Evolutionary conservation across 306 rosid genomes (phyloP), one percentile per base, ranked within the genome.

Genomic region (Medicago arabica): DNA sequence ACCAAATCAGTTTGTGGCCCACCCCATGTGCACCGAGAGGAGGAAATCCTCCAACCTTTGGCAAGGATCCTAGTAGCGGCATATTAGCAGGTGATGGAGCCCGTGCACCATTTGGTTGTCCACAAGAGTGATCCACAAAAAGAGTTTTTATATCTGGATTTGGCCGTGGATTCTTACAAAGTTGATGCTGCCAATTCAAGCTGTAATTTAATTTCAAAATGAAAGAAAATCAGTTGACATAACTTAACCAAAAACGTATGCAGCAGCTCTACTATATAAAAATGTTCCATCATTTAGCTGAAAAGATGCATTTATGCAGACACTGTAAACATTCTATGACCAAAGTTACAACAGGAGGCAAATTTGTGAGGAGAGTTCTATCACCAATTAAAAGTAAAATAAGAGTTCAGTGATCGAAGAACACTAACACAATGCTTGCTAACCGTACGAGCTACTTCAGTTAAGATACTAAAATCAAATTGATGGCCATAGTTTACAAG

Each of bases 141-240:
- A 93, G 97, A 59, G 98, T 93, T 88, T 93, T 93, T 66, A 93
- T 93, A 87, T 91, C 98, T 63, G 98, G 98, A 91, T 93, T 93
- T 11, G 98, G 93, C 80, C 98, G 83, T n/a, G 98, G 98, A 71
- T 85, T 93, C 80, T 93, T 93, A 85, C 98, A 93, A 66, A 93
- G 98, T 59, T 91, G 97, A 58, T 93, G 98, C 86, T 93, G 97
- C 98, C 98, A 93, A 88, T 93, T 93, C 87, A 93, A 86, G 92
- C 98, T 93, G 97, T 10, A 84, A 82, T 85, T 82, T 40, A 65
- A 70, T 58, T 53, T 51, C 12, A 7, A 46, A 67, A 43, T 4
- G 7, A 67, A 66, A 28, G 38, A 69, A 59, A 77, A 59, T 54
- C 68, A 86, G 77, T 71, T 61, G 21, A 18, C 9, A 54, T 9